These are phyloP conservation scores for Schizothecium vesticola DNA, from an alignment of 495 filamentous ascomycete species.

Conservation along the genomic window DNA sequence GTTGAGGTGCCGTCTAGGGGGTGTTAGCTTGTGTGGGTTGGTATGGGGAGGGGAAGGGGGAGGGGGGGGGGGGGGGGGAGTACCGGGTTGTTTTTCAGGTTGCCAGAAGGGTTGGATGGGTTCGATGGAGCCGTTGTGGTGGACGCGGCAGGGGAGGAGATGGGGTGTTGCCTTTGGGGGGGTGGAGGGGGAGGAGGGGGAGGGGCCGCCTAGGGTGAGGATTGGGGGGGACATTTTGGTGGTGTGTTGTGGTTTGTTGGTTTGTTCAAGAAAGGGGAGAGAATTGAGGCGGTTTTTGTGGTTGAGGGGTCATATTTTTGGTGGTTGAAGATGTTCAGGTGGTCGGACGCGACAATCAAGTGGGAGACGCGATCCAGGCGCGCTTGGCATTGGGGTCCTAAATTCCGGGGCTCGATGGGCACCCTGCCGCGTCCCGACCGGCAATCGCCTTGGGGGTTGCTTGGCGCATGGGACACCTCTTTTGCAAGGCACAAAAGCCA, in stretches of 20 bases:
- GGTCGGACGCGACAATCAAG: not conserved
- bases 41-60: not conserved
- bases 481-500: not conserved
- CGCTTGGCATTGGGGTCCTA: not conserved
- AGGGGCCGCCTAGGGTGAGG: slow-evolving; percentile 17
- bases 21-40: not conserved
- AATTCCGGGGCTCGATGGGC: not conserved
- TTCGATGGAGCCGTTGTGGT: slow-evolving; percentile 69
- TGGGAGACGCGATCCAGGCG: not conserved
- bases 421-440: not conserved
- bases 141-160: slow-evolving; percentile 77
- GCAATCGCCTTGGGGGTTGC: not conserved
- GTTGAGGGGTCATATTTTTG: not conserved
- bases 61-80: not conserved
- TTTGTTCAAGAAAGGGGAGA: not conserved
- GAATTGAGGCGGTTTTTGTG: not conserved
- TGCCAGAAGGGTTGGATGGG: slow-evolving; percentile 68
- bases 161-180: slow-evolving; percentile 58
- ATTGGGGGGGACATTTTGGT: slow-evolving; percentile 27
- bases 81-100: slow-evolving; percentile 40
- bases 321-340: not conserved
- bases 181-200: slow-evolving; percentile 5
- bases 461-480: not conserved
- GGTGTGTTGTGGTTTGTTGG: not conserved
- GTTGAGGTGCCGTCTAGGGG: slow-evolving; percentile 44